Evolutionary conservation across 2,329 filamentous ascomycete species (phyloP), one percentile per base, ranked within the genome.

Genomic region (Ampelomyces quisqualis): DNA sequence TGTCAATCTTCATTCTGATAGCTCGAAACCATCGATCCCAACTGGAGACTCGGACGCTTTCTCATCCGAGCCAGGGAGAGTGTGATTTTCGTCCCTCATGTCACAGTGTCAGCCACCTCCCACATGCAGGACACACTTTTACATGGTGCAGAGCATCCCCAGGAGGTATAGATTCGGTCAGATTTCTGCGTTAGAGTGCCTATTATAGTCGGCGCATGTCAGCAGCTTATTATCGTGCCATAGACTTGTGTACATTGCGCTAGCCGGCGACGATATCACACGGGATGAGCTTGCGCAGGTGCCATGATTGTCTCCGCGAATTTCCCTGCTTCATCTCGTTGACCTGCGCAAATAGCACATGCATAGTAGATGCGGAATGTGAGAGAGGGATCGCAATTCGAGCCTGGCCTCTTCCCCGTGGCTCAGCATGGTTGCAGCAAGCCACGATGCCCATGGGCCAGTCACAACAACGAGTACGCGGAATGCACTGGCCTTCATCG

Each of bases 291-390:
- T 24, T 38, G 30, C 14, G n/a, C 13, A 26, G 24, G 21, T 27
- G 20, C 17, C 19, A 17, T 15, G 37, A 45, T 38, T 28, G 7
- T 2, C 31, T 14, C 27, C 37, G 14, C 14, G 9, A 14, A 36
- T 37, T 38, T 33, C 28, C 30, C 26, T 38, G 31, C 29, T 38
- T 28, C 35, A 34, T 40, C 32, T 37, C 38, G 39, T 47, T 47
- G 17, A 29, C 23, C 15, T 28, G n/a, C 34, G 29, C 29, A 36
- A 28, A 14, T 17, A 19, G n/a, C 24, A 22, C 15, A 23, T 24
- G 23, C 15, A 17, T 15, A 45, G 44, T 52, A 48, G 48, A 37
- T 53, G 43, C 49, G 52, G 53, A 19, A 51, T 44, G 40, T 51
- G 51, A 47, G 49, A 50, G 39, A 26, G 35, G 8, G 29, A 27